Base-by-base conservation (phyloP, 2,329 filamentous ascomycete species). In the Xylariaceae sp. region DNA sequence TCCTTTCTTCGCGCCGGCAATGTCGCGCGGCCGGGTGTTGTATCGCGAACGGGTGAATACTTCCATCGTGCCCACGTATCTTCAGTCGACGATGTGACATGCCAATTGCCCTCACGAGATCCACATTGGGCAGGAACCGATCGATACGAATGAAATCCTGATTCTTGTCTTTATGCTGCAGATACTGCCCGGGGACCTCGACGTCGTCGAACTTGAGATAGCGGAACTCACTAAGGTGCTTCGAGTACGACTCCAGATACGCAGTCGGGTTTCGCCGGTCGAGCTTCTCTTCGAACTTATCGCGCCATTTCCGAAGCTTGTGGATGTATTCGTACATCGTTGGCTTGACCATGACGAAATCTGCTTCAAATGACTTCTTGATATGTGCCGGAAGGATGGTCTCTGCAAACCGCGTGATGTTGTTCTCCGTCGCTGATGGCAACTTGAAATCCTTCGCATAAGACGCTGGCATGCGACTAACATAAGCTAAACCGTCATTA, bases 301-400 rank as follows among this genome's bases (percentile, higher is more conserved):
- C 94, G 56, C 95, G 86, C 94, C 94, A 99, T 67, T 87, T 89
- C 51, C 94, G 88, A 55, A 99, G 80, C 74, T 97, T 97, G 74
- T 96, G 91, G 63, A 99, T 97, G 77, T 99, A 99, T 73, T 97
- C 92, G 72, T 89, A 89, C 92, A 99, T 97, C 1, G 92, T 97
- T 2, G 94, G 95, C 75, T 96, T 97, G 71, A 92, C 89, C 57
- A 85, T 80, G 11, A 99, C 94, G 74, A 99, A 99, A 75, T 99
- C 94, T n/a, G 87, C 87, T 74, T 99, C 94, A 67, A 99, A 99
- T 0, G 92, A 92, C 71, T 92, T 93, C 71, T 95, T 88, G 68
- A 99, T 97, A 74, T 99, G 94, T 2, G 88, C 84, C 1, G 95
- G 95, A 55, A 99, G 81, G 51, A 99, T 96, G 0, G 92, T 97